Base-by-base conservation (phyloP, 1,284 basidiomycete species). In the Cutaneotrichosporon cyanovorans region DNA sequence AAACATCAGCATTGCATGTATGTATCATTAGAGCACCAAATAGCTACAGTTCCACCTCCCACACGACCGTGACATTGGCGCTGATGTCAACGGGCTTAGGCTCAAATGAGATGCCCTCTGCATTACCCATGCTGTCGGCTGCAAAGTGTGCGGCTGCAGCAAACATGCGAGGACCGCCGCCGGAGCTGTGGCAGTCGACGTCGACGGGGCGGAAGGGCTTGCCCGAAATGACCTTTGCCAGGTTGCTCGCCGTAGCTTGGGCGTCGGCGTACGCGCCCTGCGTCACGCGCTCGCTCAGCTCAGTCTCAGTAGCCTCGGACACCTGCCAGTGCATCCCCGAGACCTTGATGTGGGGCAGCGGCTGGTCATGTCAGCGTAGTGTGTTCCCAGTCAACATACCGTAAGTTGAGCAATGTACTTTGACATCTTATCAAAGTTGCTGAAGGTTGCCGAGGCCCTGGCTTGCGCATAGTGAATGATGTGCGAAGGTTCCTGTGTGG, bases 381-480 rank as follows among this genome's bases (percentile, higher is more conserved):
- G n/a, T n/a, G 28, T 20, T 14, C 4, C n/a, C 19, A 15, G 16
- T 5, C 20, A 8, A 19, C 7, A 54, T 37, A 54, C 52, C 19
- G 37, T 37, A 4, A 50, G 5, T 1, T 12, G 5, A 4, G 21
- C 40, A 19, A 47, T 43, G 37, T 45, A 39, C 22, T 16, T 25
- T 22, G 30, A 31, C 11, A 54, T 32, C 21, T 25, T 41, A 9
- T 30, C 22, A 38, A 54, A 54, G 35, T 54, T 43, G 43, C 51
- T 48, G 37, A 50, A 54, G 6, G 48, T 48, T 2, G 41, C 42
- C 12, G 21, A 23, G 18, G 32, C 22, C 5, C 20, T 9, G 8
- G 45, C 31, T n/a, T 37, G 21, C 14, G 45, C 50, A 19, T 23
- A 19, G 45, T 45, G 37, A 5, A 37, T 25, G 40, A 38, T 31